Evolutionary conservation across 2,329 filamentous ascomycete species (phyloP).

Genomic region (Xylaria sp.): DNA sequence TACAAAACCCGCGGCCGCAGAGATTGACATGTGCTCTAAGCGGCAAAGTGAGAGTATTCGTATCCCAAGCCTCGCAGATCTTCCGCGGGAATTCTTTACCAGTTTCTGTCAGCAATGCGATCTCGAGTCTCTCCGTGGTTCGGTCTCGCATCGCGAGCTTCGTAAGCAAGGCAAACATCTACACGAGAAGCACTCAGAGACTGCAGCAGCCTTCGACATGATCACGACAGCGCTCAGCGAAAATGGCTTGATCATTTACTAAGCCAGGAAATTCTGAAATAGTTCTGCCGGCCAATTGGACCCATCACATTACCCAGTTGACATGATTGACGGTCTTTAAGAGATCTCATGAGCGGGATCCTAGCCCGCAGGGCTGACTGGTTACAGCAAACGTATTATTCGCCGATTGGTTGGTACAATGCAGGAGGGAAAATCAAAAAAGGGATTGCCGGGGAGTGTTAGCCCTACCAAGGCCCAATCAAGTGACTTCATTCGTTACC

Average conservation of each 20-base stretch:
- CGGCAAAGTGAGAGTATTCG: not conserved
- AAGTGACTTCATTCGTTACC: not conserved
- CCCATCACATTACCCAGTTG: not conserved
- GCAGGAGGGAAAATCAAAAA: slow-evolving; percentile 1
- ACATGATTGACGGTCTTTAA: slow-evolving; percentile 8
- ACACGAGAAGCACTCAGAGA: not conserved
- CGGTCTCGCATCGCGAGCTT: not conserved
- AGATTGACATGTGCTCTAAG: not conserved
- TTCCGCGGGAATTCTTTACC: not conserved
- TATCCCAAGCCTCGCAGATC: not conserved
- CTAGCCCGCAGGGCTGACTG: slow-evolving; percentile 15
- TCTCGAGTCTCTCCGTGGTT: not conserved
- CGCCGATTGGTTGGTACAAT: slow-evolving; percentile 14
- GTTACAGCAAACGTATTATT: not conserved
- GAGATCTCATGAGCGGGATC: not conserved
- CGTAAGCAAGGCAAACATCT: not conserved
- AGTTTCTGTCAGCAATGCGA: not conserved
- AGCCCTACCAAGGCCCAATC: not conserved
- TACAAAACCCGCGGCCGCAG: not conserved
- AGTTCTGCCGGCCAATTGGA: slow-evolving; percentile 12
- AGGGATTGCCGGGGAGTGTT: slow-evolving; percentile 3
- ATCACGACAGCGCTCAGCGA: not conserved
- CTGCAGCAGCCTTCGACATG: not conserved
- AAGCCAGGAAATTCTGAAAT: not conserved
- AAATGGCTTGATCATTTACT: not conserved